Percentiles rank a stretch among this genome's conserved stretches.
phyloP scores from a whole-genome alignment of 2,329 filamentous ascomycete species.

The Zymoseptoria ardabiliae region DNA sequence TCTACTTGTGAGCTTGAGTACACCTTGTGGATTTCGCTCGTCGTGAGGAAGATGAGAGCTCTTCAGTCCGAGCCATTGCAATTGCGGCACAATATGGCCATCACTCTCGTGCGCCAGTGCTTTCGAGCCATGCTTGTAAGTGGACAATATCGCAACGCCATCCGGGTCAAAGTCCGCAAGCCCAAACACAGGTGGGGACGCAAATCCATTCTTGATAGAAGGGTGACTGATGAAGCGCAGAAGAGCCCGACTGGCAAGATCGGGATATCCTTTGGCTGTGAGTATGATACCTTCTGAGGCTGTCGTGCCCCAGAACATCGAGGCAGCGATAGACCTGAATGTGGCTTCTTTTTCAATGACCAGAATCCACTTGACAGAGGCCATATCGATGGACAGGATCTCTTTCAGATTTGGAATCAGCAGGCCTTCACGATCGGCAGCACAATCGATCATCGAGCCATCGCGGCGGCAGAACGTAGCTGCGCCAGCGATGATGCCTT shows the following conservation, averaged over 20 bases:
- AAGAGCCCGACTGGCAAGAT: slow-evolving; percentile 62
- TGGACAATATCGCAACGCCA: slow-evolving; percentile 64
- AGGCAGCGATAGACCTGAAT: slow-evolving; percentile 59
- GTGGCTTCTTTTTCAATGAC: slow-evolving; percentile 81
- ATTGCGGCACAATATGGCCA: slow-evolving; percentile 40
- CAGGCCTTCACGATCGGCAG: slow-evolving; percentile 46
- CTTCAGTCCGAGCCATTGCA: slow-evolving; percentile 61
- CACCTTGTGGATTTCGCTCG: slow-evolving; percentile 31
- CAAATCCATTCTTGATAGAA: slow-evolving; percentile 39
- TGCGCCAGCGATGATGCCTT: slow-evolving; percentile 60
- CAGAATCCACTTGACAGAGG: slow-evolving; percentile 54
- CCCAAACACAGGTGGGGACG: slow-evolving; percentile 48
- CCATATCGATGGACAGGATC: slow-evolving; percentile 46
- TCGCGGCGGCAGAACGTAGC: slow-evolving; percentile 43
- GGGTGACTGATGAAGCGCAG: slow-evolving; percentile 47
- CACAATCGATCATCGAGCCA: slow-evolving; percentile 36
- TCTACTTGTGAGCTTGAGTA: slow-evolving; percentile 45
- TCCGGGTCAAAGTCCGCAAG: slow-evolving; percentile 72
- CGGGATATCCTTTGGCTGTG: slow-evolving; percentile 77
- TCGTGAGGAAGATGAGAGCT: slow-evolving; percentile 26
- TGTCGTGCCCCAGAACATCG: slow-evolving; percentile 46
- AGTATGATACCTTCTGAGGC: slow-evolving; percentile 57
- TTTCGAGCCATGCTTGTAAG: slow-evolving; percentile 64
- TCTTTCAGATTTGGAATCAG: slow-evolving; percentile 51
- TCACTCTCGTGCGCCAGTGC: slow-evolving; percentile 53